phyloP scores from a whole-genome alignment of 108 stramenopile genomes.

The Aurantiochytrium sp. region DNA sequence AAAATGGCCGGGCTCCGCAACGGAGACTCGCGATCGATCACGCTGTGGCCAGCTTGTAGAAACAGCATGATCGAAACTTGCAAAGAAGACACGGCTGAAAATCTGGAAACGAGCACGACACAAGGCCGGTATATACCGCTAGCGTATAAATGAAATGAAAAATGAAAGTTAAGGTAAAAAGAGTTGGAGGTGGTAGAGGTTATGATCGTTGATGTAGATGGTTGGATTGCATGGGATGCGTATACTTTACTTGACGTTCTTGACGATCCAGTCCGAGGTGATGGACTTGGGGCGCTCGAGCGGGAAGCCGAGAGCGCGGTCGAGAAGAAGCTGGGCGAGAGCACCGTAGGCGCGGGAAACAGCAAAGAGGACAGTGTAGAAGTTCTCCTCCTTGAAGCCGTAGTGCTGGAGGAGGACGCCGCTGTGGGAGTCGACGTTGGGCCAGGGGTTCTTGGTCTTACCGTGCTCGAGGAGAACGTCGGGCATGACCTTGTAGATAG shows the following conservation, averaged over 20 bases:
- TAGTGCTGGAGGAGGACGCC: constrained; percentile 98
- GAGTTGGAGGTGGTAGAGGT: too few species aligned
- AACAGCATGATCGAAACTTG: too few species aligned
- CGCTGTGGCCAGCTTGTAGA: too few species aligned
- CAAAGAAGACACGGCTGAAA: too few species aligned
- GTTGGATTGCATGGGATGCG: neutral
- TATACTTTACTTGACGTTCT: constrained; percentile 6
- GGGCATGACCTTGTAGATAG: constrained; percentile 94
- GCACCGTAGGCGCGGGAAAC: constrained; percentile 94
- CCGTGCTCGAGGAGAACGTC: constrained; percentile 95
- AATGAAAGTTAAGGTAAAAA: too few species aligned
- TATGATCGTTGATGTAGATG: too few species aligned
- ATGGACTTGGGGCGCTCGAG: constrained; percentile 97
- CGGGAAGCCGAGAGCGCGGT: constrained; percentile 94
- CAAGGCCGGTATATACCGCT: too few species aligned
- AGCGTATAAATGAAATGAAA: too few species aligned
- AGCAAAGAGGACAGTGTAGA: constrained; percentile 99
- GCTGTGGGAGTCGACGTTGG: constrained; percentile 96
- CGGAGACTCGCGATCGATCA: too few species aligned
- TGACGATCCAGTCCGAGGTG: constrained; percentile 92
- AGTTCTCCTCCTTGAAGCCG: constrained; percentile 94
- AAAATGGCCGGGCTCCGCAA: too few species aligned
- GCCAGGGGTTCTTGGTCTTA: constrained; percentile 97
- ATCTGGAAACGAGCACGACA: too few species aligned
- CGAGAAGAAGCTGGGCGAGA: constrained; percentile 95